Evolutionary conservation across 176 grass and related monocot species (phyloP).

Genomic region (Oryza brachyantha): DNA sequence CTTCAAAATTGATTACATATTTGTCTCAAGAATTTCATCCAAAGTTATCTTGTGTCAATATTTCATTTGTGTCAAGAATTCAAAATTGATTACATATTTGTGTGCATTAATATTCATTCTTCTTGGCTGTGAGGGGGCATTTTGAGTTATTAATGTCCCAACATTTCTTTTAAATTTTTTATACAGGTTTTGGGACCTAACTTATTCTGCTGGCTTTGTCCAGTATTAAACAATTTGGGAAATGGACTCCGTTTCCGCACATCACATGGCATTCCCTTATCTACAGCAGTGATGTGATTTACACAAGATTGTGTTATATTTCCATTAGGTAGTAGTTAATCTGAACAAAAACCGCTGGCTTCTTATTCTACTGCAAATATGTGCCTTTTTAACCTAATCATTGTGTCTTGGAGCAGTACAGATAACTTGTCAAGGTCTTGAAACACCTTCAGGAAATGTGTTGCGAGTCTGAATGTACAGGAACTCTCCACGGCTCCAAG

Average conservation of each 20-base stretch:
- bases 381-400: background rate
- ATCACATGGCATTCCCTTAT: conserved; percentile 54
- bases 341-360: background rate
- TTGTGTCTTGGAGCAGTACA: conserved; percentile 5
- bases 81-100: background rate
- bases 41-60: background rate
- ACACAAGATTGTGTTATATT: conserved; percentile 36
- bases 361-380: background rate
- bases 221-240: conserved; percentile 46
- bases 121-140: background rate
- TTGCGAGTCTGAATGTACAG: background rate
- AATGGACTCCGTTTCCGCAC: conserved; percentile 63
- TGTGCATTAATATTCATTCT: background rate
- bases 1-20: too few relatives aligned
- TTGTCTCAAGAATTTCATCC: background rate
- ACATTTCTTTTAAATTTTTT: conserved; percentile 1
- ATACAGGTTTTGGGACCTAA: conserved; percentile 68
- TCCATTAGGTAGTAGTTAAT: conserved; percentile 23
- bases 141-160: background rate
- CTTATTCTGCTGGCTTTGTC: conserved; percentile 80
- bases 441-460: background rate
- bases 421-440: background rate
- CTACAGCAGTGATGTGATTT: conserved; percentile 41
- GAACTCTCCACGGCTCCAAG: background rate
- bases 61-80: background rate